These are phyloP conservation scores for Starmera dryadoides DNA, from an alignment of 805 yeast species.

Conservation along the genomic window DNA sequence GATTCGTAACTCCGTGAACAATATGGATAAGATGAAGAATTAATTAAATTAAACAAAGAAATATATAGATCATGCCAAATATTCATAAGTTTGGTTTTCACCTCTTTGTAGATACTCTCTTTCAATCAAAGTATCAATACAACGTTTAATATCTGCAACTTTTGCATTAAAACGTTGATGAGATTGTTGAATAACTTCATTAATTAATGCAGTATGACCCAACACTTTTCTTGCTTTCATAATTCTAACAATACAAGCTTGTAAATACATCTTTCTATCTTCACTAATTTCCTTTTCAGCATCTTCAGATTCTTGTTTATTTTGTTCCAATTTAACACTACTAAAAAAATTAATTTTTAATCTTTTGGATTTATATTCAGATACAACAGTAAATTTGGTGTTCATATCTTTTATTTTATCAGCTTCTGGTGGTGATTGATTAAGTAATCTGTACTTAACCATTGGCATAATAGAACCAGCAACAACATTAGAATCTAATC, in stretches of 20 bases:
- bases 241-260: constrained; percentile 91
- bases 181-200: constrained; percentile 84
- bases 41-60: too few relatives aligned
- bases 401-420: constrained; percentile 43
- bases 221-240: constrained; percentile 88
- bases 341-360: constrained; percentile 74
- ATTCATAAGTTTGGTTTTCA: constrained; percentile 67
- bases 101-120: constrained; percentile 78
- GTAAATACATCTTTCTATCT: constrained; percentile 76
- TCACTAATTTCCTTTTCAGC: constrained; percentile 78
- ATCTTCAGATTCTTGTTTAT: constrained; percentile 60
- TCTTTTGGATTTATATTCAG: constrained; percentile 80
- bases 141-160: constrained; percentile 78
- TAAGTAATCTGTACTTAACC: constrained; percentile 67
- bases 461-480: constrained; percentile 76
- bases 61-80: constrained; percentile 57
- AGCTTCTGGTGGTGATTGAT: constrained; percentile 55
- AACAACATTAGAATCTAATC: constrained; percentile 55
- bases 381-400: constrained; percentile 62
- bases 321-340: constrained; percentile 47
- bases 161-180: constrained; percentile 76
- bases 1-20: neutral
- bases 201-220: constrained; percentile 72
- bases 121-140: constrained; percentile 79
- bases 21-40: neutral